These are phyloP conservation scores for Candida khao-thaluensis DNA, from an alignment of 805 yeast species.

Conservation along the genomic window DNA sequence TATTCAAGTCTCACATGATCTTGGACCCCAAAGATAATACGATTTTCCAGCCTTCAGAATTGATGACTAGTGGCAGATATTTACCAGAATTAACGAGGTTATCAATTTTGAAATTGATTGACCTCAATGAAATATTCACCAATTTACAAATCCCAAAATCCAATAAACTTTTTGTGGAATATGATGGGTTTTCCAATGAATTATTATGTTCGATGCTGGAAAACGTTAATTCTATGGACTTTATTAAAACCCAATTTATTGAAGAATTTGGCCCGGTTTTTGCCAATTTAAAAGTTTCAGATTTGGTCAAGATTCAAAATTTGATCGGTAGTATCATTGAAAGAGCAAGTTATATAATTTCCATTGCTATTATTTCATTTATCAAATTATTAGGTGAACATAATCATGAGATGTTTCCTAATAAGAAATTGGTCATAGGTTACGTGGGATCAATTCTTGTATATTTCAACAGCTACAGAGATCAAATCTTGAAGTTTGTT, in stretches of 20 bases:
- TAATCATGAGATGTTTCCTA: slow-evolving; percentile 21
- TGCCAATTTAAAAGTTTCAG: slow-evolving; percentile 21
- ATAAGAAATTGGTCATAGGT: slow-evolving; percentile 36
- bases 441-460: slow-evolving; percentile 53
- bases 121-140: slow-evolving; percentile 26
- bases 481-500: slow-evolving; percentile 23
- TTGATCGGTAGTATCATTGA: slow-evolving; percentile 38
- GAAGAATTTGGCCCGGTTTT: slow-evolving; percentile 23
- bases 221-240: slow-evolving; percentile 5
- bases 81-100: slow-evolving; percentile 53
- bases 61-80: slow-evolving; percentile 55
- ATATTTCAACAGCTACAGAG: slow-evolving; percentile 42
- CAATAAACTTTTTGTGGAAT: slow-evolving; percentile 17
- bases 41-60: slow-evolving; percentile 57
- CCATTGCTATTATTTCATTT: slow-evolving; percentile 41
- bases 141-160: slow-evolving; percentile 12
- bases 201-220: slow-evolving; percentile 41
- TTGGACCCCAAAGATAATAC: slow-evolving; percentile 17
- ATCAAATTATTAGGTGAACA: slow-evolving; percentile 25
- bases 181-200: slow-evolving; percentile 42
- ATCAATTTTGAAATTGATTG: slow-evolving; percentile 35
- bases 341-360: slow-evolving; percentile 46
- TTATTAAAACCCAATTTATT: slow-evolving; percentile 21
- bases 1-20: slow-evolving; percentile 31
- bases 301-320: slow-evolving; percentile 26